These are phyloP conservation scores for Nigrograna mackinnonii DNA, from an alignment of 2,329 filamentous ascomycete species.

Conservation along the genomic window DNA sequence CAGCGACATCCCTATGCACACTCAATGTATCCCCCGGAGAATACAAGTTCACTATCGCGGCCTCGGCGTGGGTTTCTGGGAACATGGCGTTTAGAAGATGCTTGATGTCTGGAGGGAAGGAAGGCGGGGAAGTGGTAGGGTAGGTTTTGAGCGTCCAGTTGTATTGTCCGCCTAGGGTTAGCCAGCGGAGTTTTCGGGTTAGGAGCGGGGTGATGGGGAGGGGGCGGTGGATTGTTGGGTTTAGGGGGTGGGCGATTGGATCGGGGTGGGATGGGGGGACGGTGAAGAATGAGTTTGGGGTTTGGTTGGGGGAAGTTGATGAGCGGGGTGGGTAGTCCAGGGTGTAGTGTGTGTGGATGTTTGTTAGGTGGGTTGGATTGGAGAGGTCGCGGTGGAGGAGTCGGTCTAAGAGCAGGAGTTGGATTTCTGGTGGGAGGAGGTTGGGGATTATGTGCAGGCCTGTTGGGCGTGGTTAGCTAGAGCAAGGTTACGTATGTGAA, in stretches of 20 bases:
- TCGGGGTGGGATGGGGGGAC: conserved; percentile 36
- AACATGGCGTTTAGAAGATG: conserved; percentile 71
- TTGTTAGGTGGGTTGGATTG: conserved; percentile 77
- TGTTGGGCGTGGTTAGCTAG: conserved; percentile 47
- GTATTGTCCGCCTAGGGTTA: conserved; percentile 93
- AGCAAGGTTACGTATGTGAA: too few species aligned
- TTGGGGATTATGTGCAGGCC: conserved; percentile 79
- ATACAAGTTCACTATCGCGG: conserved; percentile 94
- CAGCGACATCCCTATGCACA: conserved; percentile 92
- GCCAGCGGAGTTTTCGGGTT: conserved; percentile 84
- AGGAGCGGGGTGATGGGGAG: conserved; percentile 72
- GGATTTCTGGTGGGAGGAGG: conserved; percentile 70
- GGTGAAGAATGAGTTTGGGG: conserved; percentile 63
- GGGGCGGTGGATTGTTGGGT: conserved; percentile 74
- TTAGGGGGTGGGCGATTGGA: conserved; percentile 58
- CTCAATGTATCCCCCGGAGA: conserved; percentile 88
- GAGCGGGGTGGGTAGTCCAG: conserved; percentile 61
- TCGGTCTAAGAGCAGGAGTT: conserved; percentile 70
- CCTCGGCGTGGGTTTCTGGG: conserved; percentile 76
- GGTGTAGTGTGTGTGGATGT: conserved; percentile 82
- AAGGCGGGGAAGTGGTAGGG: conserved; percentile 67
- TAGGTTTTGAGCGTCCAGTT: conserved; percentile 92
- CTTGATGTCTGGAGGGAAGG: conserved; percentile 75
- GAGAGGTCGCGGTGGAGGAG: conserved; percentile 79
- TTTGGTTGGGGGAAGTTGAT: conserved; percentile 37